Percentiles rank a stretch among this genome's conserved stretches.
Evolutionary conservation across 257 asterid species (phyloP).

Genomic region (Gardenia jasminoides): DNA sequence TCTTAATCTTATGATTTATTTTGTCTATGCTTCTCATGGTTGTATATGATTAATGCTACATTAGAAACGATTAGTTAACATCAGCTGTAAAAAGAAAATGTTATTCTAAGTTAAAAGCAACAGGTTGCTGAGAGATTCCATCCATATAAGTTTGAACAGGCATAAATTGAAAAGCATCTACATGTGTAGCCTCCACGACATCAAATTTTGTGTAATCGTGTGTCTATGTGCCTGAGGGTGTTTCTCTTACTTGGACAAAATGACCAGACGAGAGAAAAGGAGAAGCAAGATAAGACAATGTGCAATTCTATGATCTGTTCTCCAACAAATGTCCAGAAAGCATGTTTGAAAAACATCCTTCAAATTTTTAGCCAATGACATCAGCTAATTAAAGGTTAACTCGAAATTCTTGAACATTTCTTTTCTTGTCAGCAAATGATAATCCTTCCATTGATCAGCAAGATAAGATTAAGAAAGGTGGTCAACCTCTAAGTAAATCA

Average conservation of each 20-base stretch:
- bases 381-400: background rate
- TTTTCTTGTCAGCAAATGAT: too few relatives aligned
- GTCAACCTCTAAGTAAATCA: too few relatives aligned
- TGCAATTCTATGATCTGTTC: too few relatives aligned
- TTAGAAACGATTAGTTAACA: background rate
- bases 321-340: too few relatives aligned
- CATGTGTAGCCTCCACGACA: background rate
- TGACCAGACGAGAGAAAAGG: background rate
- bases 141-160: background rate
- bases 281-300: too few relatives aligned
- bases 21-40: background rate
- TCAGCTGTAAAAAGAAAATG: background rate
- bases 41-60: background rate
- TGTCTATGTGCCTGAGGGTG: background rate
- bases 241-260: background rate
- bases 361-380: background rate
- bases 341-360: background rate
- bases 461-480: too few relatives aligned
- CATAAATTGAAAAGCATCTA: background rate
- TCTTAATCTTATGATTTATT: background rate
- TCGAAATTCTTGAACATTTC: background rate
- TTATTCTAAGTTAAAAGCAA: background rate
- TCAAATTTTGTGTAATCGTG: too few relatives aligned
- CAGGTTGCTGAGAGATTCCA: background rate
- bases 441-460: too few relatives aligned